Conservation (phyloP, 257 asterid genomes). For the Solanum stenotomum region DNA sequence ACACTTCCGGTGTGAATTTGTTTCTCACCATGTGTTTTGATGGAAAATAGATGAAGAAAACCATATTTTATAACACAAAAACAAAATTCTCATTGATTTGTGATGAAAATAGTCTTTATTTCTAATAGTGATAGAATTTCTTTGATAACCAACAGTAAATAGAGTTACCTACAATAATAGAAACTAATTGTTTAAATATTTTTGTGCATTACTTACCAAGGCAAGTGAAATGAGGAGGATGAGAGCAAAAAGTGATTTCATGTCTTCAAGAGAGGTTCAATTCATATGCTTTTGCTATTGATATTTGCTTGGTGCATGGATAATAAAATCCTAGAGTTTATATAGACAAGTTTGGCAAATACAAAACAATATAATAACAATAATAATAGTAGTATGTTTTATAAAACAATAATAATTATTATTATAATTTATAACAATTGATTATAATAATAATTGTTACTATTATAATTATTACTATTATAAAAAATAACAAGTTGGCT, state of each 20-base stretch:
- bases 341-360: background rate
- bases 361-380: background rate
- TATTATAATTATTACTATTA: background rate
- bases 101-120: background rate
- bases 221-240: background rate
- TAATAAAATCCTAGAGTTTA: background rate
- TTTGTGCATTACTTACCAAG: background rate
- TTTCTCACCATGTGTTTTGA: background rate
- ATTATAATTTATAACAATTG: background rate
- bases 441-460: background rate
- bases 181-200: background rate
- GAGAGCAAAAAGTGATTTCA: background rate
- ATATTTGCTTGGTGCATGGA: background rate
- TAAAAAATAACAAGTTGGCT: background rate
- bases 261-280: background rate
- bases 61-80: background rate
- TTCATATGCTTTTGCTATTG: background rate
- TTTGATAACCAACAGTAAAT: background rate
- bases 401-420: no score
- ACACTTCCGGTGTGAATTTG: no score
- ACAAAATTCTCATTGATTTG: no score
- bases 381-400: no score
- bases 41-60: background rate
- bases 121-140: background rate
- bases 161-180: background rate